These are phyloP conservation scores for Perilla frutescens DNA, from an alignment of 257 asterid species.

Conservation along the genomic window DNA sequence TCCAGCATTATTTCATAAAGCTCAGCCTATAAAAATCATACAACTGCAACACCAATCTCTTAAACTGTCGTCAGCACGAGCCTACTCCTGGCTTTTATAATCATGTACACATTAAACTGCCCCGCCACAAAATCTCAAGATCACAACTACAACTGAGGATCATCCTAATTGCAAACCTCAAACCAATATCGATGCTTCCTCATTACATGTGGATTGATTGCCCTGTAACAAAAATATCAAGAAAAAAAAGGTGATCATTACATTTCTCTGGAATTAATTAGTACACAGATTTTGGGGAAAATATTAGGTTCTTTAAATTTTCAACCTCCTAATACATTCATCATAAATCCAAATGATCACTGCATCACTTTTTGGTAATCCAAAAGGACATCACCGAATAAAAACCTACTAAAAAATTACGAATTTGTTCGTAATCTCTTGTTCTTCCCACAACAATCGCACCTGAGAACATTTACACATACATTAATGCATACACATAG, in stretches of 20 bases:
- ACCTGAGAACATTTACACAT: slow-evolving; percentile 1
- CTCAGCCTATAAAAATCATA: slow-evolving; percentile 22
- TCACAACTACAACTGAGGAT: background rate
- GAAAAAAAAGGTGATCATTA: background rate
- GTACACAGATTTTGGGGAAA: slow-evolving; percentile 27
- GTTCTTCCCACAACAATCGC: slow-evolving; percentile 9
- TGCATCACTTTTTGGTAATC: slow-evolving; percentile 14
- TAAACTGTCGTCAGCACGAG: slow-evolving; percentile 4
- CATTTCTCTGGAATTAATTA: slow-evolving; percentile 8
- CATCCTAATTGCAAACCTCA: slow-evolving; percentile 1
- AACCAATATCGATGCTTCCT: slow-evolving; percentile 16
- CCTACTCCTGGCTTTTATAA: too few species aligned
- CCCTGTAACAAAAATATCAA: slow-evolving; percentile 18
- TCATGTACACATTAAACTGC: background rate
- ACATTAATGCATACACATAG: too few species aligned
- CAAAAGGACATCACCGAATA: background rate
- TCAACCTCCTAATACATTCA: slow-evolving; percentile 12
- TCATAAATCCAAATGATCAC: slow-evolving; percentile 28
- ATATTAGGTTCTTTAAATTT: slow-evolving; percentile 17
- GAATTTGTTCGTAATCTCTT: background rate
- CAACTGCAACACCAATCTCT: slow-evolving; percentile 11
- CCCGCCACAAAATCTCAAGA: slow-evolving; percentile 5
- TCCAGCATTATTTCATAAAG: slow-evolving; percentile 21
- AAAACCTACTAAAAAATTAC: background rate
- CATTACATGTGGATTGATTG: slow-evolving; percentile 7